Conservation (phyloP, 805 yeast species). For the Maudiozyma barnettii region DNA sequence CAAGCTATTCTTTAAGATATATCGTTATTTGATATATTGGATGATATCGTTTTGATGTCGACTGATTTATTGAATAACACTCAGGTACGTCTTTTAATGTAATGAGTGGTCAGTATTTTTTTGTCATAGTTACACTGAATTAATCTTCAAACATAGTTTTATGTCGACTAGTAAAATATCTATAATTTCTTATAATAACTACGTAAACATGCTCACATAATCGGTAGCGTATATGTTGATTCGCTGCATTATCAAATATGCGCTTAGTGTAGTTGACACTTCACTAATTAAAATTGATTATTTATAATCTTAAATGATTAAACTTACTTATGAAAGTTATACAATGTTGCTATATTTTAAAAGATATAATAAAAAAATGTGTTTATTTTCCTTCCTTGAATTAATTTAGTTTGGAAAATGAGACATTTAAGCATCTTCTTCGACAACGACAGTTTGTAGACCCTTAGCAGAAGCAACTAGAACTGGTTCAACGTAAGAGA, state of each 20-base stretch:
- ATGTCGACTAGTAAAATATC: background rate
- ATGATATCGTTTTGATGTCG: conserved; percentile 17
- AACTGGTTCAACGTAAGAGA: conserved; percentile 97
- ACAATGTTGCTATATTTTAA: background rate
- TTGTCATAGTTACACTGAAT: conserved; percentile 47
- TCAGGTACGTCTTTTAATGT: conserved; percentile 40
- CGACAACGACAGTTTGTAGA: conserved; percentile 94
- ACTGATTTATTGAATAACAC: conserved; percentile 2
- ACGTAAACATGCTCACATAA: no score
- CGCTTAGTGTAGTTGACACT: background rate
- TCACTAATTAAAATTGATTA: background rate
- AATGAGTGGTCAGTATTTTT: conserved; percentile 45
- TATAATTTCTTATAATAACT: no score
- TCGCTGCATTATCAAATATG: no score
- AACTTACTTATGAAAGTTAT: background rate
- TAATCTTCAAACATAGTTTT: background rate
- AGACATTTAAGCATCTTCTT: conserved; percentile 45
- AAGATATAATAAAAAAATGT: background rate
- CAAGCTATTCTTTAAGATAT: conserved; percentile 12
- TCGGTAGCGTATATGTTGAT: no score
- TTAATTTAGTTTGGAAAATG: conserved; percentile 1
- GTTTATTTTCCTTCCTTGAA: background rate
- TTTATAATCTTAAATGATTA: conserved; percentile 1
- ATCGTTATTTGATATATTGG: conserved; percentile 6
- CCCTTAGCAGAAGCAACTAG: conserved; percentile 92